Evolutionary conservation across 116 monocot species (phyloP).

Genomic region (Zostera marina): DNA sequence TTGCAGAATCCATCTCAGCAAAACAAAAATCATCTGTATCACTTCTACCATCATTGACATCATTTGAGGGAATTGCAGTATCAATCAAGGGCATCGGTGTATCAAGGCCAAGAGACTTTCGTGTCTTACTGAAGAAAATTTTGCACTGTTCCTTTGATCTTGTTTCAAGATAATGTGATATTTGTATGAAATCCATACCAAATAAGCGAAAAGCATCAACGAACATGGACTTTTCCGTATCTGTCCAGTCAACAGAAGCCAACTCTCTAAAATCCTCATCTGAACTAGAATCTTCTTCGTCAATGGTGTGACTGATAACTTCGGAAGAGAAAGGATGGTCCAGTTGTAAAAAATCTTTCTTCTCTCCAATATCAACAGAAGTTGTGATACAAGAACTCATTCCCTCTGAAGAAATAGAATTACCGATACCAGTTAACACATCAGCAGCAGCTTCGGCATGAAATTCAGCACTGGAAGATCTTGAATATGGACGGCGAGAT

Average conservation of each 20-base stretch:
- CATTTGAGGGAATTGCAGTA: slow-evolving; percentile 22
- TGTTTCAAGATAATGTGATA: slow-evolving; percentile 41
- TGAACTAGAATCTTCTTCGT: slow-evolving; percentile 38
- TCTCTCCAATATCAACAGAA: slow-evolving; percentile 37
- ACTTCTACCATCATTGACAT: slow-evolving; percentile 43
- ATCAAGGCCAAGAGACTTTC: slow-evolving; percentile 71
- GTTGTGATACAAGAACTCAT: slow-evolving; percentile 57
- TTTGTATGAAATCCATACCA: slow-evolving; percentile 67
- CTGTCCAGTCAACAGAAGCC: slow-evolving; percentile 72
- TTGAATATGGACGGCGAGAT: slow-evolving; percentile 14
- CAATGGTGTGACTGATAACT: slow-evolving; percentile 14
- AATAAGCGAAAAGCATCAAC: slow-evolving; percentile 39
- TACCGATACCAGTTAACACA: slow-evolving; percentile 42
- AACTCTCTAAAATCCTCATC: slow-evolving; percentile 43
- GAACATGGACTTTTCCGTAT: slow-evolving; percentile 69
- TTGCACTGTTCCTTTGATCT: slow-evolving; percentile 81
- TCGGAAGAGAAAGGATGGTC: slow-evolving; percentile 16
- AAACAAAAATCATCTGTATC: slow-evolving; percentile 50
- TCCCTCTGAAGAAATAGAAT: slow-evolving; percentile 56
- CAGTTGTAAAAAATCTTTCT: slow-evolving; percentile 9
- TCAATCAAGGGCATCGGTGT: slow-evolving; percentile 12
- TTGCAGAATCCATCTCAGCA: slow-evolving; percentile 55
- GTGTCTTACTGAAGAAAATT: slow-evolving; percentile 84
- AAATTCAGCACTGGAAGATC: slow-evolving; percentile 11
- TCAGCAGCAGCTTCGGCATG: slow-evolving; percentile 36